Conservation (phyloP, 1,139 yeast genomes). For the Yamadazyma diddensiae region DNA sequence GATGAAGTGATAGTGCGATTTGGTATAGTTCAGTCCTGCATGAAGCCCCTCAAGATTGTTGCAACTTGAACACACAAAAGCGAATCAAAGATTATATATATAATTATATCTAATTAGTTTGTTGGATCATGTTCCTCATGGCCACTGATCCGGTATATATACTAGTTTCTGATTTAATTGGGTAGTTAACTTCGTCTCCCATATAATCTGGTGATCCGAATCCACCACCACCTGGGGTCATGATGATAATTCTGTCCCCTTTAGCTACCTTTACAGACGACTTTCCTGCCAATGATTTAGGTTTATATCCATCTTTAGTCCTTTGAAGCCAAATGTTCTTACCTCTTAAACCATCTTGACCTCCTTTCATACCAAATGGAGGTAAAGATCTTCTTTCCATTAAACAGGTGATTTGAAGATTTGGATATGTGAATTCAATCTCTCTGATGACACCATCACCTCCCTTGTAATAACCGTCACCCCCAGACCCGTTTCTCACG, state of each 20-base stretch:
- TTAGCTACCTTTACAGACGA: slow-evolving; percentile 35
- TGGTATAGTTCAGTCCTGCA: too few relatives aligned
- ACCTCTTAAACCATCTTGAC: slow-evolving; percentile 39
- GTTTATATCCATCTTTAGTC: slow-evolving; percentile 21
- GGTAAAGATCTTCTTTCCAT: slow-evolving; percentile 46
- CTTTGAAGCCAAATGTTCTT: slow-evolving; percentile 35
- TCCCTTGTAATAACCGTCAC: slow-evolving; percentile 39
- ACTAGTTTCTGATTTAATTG: slow-evolving; percentile 21
- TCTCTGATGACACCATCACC: slow-evolving; percentile 48
- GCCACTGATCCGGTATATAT: slow-evolving; percentile 39
- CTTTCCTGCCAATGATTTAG: slow-evolving; percentile 41
- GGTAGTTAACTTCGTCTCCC: slow-evolving; percentile 18
- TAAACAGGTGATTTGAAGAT: slow-evolving; percentile 41
- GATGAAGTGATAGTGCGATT: neutral
- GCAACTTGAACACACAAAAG: too few relatives aligned
- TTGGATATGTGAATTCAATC: slow-evolving; percentile 39
- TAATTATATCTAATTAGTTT: slow-evolving; percentile 34
- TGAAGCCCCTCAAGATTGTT: too few relatives aligned
- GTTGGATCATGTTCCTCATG: slow-evolving; percentile 30
- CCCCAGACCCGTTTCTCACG: slow-evolving; percentile 41
- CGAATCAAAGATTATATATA: too few relatives aligned
- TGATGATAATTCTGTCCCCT: slow-evolving; percentile 43
- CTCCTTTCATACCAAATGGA: slow-evolving; percentile 46
- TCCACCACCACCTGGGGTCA: slow-evolving; percentile 53
- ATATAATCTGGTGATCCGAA: slow-evolving; percentile 25